Percentiles rank a stretch among this genome's conserved stretches.
Conservation (phyloP, 2,329 filamentous ascomycete species). For the Cryphonectria japonica region DNA sequence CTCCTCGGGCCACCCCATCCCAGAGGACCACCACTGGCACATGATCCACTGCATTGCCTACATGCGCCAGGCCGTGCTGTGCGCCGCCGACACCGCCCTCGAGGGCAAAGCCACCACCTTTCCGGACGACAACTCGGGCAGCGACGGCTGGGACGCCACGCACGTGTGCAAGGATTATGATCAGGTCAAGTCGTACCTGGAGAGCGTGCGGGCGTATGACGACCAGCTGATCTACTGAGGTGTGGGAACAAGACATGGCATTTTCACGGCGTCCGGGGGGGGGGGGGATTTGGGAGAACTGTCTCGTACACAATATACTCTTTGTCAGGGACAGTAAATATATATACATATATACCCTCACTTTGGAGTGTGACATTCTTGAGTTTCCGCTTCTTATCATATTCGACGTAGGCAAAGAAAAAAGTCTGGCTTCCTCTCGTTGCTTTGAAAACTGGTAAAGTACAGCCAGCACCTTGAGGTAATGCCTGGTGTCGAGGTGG, state of each 20-base stretch:
- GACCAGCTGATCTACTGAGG: slow-evolving; percentile 47
- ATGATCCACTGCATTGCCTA: slow-evolving; percentile 55
- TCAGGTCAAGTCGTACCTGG: slow-evolving; percentile 47
- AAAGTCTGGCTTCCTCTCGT: not conserved
- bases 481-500: not conserved
- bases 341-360: not conserved
- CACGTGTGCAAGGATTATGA: slow-evolving; percentile 51
- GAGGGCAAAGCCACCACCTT: slow-evolving; percentile 52
- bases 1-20: slow-evolving; percentile 43
- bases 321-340: not conserved
- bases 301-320: not conserved
- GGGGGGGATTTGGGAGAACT: not conserved
- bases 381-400: not conserved
- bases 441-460: not conserved
- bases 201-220: slow-evolving; percentile 49
- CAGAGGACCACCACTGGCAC: slow-evolving; percentile 51
- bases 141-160: slow-evolving; percentile 52
- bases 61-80: slow-evolving; percentile 52
- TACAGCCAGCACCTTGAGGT: not conserved
- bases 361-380: not conserved
- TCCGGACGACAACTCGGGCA: slow-evolving; percentile 50
- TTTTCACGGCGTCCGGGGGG: not conserved
- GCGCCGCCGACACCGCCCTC: slow-evolving; percentile 49
- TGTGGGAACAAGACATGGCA: not conserved
- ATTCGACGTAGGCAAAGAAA: not conserved